Base-by-base conservation (phyloP, 495 filamentous ascomycete species). In the Venustampulla echinocandica region DNA sequence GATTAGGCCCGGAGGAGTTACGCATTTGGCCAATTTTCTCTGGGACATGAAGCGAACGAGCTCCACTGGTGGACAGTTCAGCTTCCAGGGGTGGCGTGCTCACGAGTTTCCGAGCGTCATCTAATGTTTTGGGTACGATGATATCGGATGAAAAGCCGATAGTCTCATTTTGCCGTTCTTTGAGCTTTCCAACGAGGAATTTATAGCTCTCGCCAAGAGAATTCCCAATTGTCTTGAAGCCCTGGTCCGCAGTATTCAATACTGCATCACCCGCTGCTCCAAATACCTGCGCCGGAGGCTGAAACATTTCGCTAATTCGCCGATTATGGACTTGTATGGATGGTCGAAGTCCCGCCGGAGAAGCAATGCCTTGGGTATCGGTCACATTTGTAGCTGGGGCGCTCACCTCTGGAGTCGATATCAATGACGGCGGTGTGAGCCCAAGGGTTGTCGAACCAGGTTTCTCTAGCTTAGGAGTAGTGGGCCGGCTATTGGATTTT, bases 151-250 rank as follows among this genome's bases (percentile, higher is more conserved):
- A 65, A 32, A 67, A 53, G n/a, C 59, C 61, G 10, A 47, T 44
- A 17, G 39, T 34, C 25, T 52, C 52, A 19, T 67, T 74, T 34
- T 73, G 63, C 24, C 70, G 74, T 54, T 95, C 88, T 54, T 83
- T 83, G 20, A 96, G 76, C 53, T 88, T 85, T 28, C 90, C 90
- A 41, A 99, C 81, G 9, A 97, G 68, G 50, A 97, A 93, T 55
- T 90, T 93, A 66, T 95, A 94, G 57, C 87, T 93, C 54, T 83
- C 84, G 23, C 90, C 88, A 9, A 99, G 68, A 18, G 90, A 85
- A 46, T 71, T 84, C 45, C 90, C 79, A 47, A 99, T 90, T 10
- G 82, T 90, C 50, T 95, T 94, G 53, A 96, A 67, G 7, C 88
- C 73, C 57, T 94, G 85, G 55, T 97, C 93, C 13, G 92, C 92